Evolutionary conservation across 257 asterid species (phyloP).

Genomic region (Striga asiatica): DNA sequence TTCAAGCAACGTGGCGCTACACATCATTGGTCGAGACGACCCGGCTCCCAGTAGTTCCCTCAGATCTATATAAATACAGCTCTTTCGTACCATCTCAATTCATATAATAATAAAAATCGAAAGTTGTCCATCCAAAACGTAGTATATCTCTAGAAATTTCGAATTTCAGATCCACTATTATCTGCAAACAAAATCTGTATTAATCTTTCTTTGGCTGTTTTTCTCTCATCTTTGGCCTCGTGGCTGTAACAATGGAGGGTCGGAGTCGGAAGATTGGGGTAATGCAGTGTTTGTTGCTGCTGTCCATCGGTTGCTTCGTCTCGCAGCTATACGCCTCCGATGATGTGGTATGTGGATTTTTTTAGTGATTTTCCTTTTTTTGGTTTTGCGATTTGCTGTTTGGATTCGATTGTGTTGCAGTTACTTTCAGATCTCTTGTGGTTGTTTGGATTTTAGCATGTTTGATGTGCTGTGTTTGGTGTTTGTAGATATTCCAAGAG

Average conservation of each 20-base stretch:
- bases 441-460: background rate
- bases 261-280: slow-evolving; percentile 39
- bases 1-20: slow-evolving; percentile 28
- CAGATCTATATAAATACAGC: slow-evolving; percentile 31
- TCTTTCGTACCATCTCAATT: too few species aligned
- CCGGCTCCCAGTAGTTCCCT: slow-evolving; percentile 20
- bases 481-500: slow-evolving; percentile 59
- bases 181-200: background rate
- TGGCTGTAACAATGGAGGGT: slow-evolving; percentile 34
- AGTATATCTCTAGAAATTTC: too few species aligned
- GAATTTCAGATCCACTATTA: slow-evolving; percentile 24
- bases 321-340: slow-evolving; percentile 65
- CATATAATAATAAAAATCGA: background rate
- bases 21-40: slow-evolving; percentile 51
- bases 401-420: background rate
- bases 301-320: slow-evolving; percentile 43
- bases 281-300: slow-evolving; percentile 34
- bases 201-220: too few species aligned
- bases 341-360: slow-evolving; percentile 39
- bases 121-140: too few species aligned
- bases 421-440: slow-evolving; percentile 7
- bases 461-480: slow-evolving; percentile 6
- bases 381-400: background rate
- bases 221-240: too few species aligned
- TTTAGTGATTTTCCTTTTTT: background rate